Evolutionary conservation across 345 rosid species (phyloP).

Genomic region (Nasturtium officinale): DNA sequence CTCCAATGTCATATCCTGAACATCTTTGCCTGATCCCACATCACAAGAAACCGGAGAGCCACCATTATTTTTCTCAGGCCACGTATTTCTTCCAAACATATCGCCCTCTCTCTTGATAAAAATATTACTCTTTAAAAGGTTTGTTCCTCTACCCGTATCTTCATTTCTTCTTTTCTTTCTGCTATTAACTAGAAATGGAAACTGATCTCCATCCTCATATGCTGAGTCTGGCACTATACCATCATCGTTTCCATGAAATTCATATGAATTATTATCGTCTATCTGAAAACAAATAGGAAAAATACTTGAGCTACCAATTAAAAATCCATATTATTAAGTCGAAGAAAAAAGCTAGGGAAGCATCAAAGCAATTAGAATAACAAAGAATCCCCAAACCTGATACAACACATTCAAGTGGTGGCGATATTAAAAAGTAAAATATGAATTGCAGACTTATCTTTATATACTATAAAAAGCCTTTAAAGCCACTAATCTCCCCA

Average conservation of each 20-base stretch:
- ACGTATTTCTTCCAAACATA: slow-evolving; percentile 60
- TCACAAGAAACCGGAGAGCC: slow-evolving; percentile 48
- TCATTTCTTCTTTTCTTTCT: slow-evolving; percentile 56
- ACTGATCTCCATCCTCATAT: slow-evolving; percentile 45
- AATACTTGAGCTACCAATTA: slow-evolving; percentile 14
- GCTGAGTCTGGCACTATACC: slow-evolving; percentile 70
- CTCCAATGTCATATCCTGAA: slow-evolving; percentile 43
- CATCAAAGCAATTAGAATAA: neutral
- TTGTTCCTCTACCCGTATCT: slow-evolving; percentile 40
- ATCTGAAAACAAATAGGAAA: slow-evolving; percentile 50
- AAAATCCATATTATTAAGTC: neutral
- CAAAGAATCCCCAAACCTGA: slow-evolving; percentile 6
- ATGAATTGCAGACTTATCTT: neutral
- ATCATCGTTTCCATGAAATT: slow-evolving; percentile 60
- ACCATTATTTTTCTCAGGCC: slow-evolving; percentile 53
- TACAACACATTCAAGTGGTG: slow-evolving; percentile 14
- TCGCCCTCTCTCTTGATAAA: slow-evolving; percentile 40
- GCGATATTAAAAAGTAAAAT: neutral
- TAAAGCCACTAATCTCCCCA: neutral
- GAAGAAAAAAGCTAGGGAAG: slow-evolving; percentile 13
- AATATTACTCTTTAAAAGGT: slow-evolving; percentile 38
- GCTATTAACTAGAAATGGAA: slow-evolving; percentile 44
- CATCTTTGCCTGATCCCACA: slow-evolving; percentile 50
- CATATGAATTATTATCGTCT: slow-evolving; percentile 58
- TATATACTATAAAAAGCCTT: neutral